These are phyloP conservation scores for Backusella parvicylindrica DNA, from an alignment of 192 early-diverging fungal genomes.

Conservation along the genomic window DNA sequence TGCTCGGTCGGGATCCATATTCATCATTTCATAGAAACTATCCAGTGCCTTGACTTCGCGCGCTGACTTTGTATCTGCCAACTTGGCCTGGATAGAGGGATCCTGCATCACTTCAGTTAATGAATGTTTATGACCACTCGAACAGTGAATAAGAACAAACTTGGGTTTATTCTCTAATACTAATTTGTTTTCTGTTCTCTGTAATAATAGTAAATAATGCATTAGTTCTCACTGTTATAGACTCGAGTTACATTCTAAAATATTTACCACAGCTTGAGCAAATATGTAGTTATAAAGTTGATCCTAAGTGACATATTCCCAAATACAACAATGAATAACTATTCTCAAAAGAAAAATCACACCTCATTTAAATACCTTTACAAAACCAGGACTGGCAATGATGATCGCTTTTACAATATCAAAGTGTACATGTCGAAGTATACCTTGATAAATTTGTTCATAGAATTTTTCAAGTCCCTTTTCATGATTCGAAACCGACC, in stretches of 20 bases:
- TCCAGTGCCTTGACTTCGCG: slow-evolving; percentile 80
- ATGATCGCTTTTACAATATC: slow-evolving; percentile 93
- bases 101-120: slow-evolving; percentile 91
- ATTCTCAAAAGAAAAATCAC: no score
- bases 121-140: slow-evolving; percentile 96
- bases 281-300: slow-evolving; percentile 85
- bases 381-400: slow-evolving; percentile 95
- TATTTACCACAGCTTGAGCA: slow-evolving; percentile 68
- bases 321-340: no score
- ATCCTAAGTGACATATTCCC: slow-evolving; percentile 53
- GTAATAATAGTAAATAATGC: not conserved
- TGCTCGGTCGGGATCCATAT: slow-evolving; percentile 83
- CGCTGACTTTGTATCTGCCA: slow-evolving; percentile 92
- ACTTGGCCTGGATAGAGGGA: slow-evolving; percentile 66
- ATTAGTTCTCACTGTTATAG: not conserved
- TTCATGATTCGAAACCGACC: slow-evolving; percentile 86
- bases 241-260: not conserved
- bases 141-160: slow-evolving; percentile 87
- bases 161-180: slow-evolving; percentile 86
- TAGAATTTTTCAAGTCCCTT: slow-evolving; percentile 87
- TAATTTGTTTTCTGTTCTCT: slow-evolving; percentile 76
- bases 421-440: slow-evolving; percentile 89
- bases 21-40: slow-evolving; percentile 88
- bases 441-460: slow-evolving; percentile 86
- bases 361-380: slow-evolving; percentile 51